Percentiles rank a stretch among this genome's conserved stretches.
Conservation (phyloP, 805 yeast genomes). For the Suhomyces faveliae region DNA sequence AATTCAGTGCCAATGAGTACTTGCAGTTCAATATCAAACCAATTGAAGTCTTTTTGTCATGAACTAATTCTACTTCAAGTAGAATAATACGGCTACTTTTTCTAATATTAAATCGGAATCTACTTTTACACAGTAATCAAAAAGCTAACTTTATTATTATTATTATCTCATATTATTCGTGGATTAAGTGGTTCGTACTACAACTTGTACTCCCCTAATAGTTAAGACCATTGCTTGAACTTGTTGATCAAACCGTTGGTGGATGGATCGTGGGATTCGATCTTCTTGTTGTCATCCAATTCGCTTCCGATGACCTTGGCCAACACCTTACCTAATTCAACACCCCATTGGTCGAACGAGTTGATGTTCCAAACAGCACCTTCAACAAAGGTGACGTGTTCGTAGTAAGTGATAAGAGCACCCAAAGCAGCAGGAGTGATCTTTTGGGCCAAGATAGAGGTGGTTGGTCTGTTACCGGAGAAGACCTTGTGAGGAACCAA, state of each 20-base stretch:
- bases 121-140: too few relatives aligned
- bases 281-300: slow-evolving; percentile 59
- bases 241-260: slow-evolving; percentile 93
- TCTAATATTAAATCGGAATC: too few relatives aligned
- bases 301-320: slow-evolving; percentile 95
- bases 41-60: too few relatives aligned
- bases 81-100: too few relatives aligned
- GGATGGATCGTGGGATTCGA: slow-evolving; percentile 79
- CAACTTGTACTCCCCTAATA: slow-evolving; percentile 13
- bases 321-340: slow-evolving; percentile 95
- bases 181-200: background rate
- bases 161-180: background rate
- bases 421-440: slow-evolving; percentile 97
- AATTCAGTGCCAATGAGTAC: too few relatives aligned
- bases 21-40: too few relatives aligned
- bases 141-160: too few relatives aligned
- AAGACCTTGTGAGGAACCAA: slow-evolving; percentile 94
- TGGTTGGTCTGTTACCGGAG: slow-evolving; percentile 98
- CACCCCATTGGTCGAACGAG: slow-evolving; percentile 99
- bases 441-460: slow-evolving; percentile 92
- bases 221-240: slow-evolving; percentile 77
- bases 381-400: slow-evolving; percentile 94
- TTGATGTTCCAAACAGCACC: slow-evolving; percentile 99
- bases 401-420: slow-evolving; percentile 95
- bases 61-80: too few relatives aligned